Evolutionary conservation across 1,139 yeast species (phyloP).

Genomic region (Taiozyma sp.): DNA sequence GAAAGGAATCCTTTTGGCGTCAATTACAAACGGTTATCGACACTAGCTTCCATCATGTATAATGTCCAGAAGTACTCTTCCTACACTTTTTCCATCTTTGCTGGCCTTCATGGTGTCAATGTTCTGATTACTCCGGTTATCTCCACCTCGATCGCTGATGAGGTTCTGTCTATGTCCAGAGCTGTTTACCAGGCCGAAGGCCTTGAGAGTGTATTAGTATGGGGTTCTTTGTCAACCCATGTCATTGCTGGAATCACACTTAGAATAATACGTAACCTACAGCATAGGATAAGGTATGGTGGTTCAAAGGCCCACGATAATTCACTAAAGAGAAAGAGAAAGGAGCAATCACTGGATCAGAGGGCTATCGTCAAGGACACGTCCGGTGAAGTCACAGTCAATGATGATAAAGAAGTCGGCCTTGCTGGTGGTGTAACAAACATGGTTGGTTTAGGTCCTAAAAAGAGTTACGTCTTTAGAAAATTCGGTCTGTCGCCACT

Average conservation of each 20-base stretch:
- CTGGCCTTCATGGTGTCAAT: constrained; percentile 52
- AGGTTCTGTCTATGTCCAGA: constrained; percentile 55
- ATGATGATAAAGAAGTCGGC: constrained; percentile 46
- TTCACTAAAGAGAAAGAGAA: constrained; percentile 4
- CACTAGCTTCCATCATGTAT: constrained; percentile 1
- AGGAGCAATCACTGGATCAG: constrained; percentile 19
- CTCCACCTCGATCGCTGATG: constrained; percentile 43
- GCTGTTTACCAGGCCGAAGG: constrained; percentile 52
- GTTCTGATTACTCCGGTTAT: constrained; percentile 52
- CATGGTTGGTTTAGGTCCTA: constrained; percentile 48
- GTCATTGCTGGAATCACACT: constrained; percentile 46
- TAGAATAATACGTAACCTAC: constrained; percentile 34
- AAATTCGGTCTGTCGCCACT: constrained; percentile 40
- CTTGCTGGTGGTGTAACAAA: constrained; percentile 50
- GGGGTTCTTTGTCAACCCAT: constrained; percentile 46
- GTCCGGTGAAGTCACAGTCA: constrained; percentile 21
- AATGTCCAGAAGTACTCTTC: constrained; percentile 56
- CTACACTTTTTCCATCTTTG: constrained; percentile 49
- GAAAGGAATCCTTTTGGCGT: constrained; percentile 1
- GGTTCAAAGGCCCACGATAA: constrained; percentile 11
- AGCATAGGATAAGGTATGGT: constrained; percentile 24
- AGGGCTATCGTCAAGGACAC: constrained; percentile 14
- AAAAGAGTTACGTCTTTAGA: constrained; percentile 38
- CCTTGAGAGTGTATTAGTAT: constrained; percentile 43
- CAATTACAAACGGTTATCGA: constrained; percentile 3